Base-by-base conservation (phyloP, 2,329 filamentous ascomycete genomes). In the Verticillium klebahnii region DNA sequence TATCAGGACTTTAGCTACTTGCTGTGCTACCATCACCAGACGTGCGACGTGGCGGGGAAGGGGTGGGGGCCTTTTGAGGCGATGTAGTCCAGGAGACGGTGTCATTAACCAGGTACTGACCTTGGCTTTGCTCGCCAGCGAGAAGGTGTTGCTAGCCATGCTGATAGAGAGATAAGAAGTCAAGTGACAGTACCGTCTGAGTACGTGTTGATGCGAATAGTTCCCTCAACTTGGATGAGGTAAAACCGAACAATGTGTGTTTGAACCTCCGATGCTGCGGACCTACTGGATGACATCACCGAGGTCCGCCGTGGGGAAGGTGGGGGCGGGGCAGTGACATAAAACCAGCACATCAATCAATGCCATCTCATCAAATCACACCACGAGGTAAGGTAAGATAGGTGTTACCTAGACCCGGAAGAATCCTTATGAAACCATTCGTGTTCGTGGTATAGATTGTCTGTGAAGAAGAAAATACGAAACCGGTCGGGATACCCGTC, bases 1-100 rank as follows among this genome's bases (percentile, higher is more conserved):
- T 87, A 23, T 12, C 19, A 23, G 15, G 8, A 9, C 7, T 5
- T 45, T 5, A 45, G 8, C 9, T n/a, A 45, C 5, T 37, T 37
- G 36, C 3, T 37, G 29, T 29, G 29, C 29, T 37, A 7, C 36
- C 12, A 40, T 40, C 14, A 39, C 37, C 37, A 39, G 17, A 11
- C 37, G 5, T 39, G 37, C 37, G 5, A 29, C 29, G 29, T 29
- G 29, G 17, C 39, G n/a, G 14, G 17, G 39, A n/a, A 19, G 29
- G 29, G 29, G 29, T 1, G 29, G 5, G 29, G 29, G 29, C 29
- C 23, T 23, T 29, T 29, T 29, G 29, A 29, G 29, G 29, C 29
- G 29, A 29, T 29, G 29, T 29, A 29, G 29, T 6, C 29, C 29
- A 6, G 34, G 11, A 14, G 34, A 36, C 34, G 9, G 3, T 14